phyloP scores from a whole-genome alignment of 257 asterid genomes.

The Phtheirospermum japonicum region DNA sequence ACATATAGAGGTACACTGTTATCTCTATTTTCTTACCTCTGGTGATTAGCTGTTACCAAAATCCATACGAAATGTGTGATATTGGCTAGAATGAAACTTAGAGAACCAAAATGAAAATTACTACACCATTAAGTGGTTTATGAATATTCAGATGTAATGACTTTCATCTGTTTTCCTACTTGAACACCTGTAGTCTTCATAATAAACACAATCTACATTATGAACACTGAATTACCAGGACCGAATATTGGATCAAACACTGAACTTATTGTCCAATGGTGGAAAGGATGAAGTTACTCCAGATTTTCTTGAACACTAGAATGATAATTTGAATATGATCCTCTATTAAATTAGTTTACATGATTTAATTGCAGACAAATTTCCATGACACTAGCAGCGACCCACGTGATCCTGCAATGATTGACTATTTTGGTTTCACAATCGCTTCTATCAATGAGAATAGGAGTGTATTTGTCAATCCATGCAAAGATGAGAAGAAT shows the following conservation, averaged over 20 bases:
- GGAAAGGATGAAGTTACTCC: slow-evolving; percentile 8
- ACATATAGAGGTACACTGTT: slow-evolving; percentile 75
- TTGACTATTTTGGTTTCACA: no score
- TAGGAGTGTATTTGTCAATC: no score
- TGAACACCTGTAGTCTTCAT: not conserved
- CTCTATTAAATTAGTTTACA: slow-evolving; percentile 22
- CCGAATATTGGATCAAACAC: slow-evolving; percentile 22
- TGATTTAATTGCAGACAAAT: slow-evolving; percentile 66
- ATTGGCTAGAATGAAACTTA: slow-evolving; percentile 1
- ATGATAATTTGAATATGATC: slow-evolving; percentile 15
- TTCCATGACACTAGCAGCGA: no score
- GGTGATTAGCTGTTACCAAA: slow-evolving; percentile 19
- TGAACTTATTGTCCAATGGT: slow-evolving; percentile 10
- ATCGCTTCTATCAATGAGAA: no score
- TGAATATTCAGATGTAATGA: slow-evolving; percentile 5
- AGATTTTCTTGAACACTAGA: slow-evolving; percentile 11
- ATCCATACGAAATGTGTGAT: slow-evolving; percentile 12
- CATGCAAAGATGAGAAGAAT: slow-evolving; percentile 93
- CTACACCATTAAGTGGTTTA: slow-evolving; percentile 9
- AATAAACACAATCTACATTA: not conserved
- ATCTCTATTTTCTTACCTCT: slow-evolving; percentile 22
- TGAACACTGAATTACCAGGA: slow-evolving; percentile 2
- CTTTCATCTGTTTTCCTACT: slow-evolving; percentile 12
- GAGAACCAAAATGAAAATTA: not conserved
- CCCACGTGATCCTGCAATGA: no score